These are phyloP conservation scores for Endothia cerciana DNA, from an alignment of 2,329 filamentous ascomycete genomes.

Conservation along the genomic window DNA sequence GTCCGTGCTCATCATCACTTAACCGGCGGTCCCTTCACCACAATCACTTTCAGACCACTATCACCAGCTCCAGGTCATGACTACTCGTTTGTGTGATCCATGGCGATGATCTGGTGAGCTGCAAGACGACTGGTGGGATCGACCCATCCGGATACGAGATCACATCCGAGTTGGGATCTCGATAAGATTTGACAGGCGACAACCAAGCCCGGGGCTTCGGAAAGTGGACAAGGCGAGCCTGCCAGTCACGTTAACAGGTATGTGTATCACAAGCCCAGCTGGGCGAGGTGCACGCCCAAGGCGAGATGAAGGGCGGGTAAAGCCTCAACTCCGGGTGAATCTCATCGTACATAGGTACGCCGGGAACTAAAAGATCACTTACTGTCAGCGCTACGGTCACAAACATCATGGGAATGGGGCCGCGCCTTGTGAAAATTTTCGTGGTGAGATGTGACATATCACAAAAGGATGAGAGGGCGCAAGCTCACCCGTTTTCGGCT, in stretches of 20 bases:
- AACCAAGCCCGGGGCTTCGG: background rate
- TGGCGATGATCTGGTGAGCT: background rate
- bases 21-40: background rate
- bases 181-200: conserved; percentile 25
- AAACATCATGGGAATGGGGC: conserved; percentile 17
- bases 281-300: background rate
- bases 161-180: conserved; percentile 24
- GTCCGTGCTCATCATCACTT: background rate
- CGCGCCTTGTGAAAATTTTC: conserved; percentile 10
- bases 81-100: background rate
- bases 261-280: background rate
- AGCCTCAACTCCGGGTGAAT: conserved; percentile 7
- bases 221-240: conserved; percentile 10
- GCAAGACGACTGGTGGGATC: conserved; percentile 22
- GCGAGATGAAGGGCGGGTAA: background rate
- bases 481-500: conserved; percentile 20
- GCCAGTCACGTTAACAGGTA: background rate
- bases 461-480: conserved; percentile 18
- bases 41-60: background rate
- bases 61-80: background rate
- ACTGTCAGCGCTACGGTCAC: conserved; percentile 24
- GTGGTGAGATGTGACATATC: conserved; percentile 27
- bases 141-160: conserved; percentile 27
- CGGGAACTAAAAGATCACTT: background rate
- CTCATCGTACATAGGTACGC: background rate